phyloP scores from a whole-genome alignment of 495 filamentous ascomycete genomes.

The Aspergillus leporis region DNA sequence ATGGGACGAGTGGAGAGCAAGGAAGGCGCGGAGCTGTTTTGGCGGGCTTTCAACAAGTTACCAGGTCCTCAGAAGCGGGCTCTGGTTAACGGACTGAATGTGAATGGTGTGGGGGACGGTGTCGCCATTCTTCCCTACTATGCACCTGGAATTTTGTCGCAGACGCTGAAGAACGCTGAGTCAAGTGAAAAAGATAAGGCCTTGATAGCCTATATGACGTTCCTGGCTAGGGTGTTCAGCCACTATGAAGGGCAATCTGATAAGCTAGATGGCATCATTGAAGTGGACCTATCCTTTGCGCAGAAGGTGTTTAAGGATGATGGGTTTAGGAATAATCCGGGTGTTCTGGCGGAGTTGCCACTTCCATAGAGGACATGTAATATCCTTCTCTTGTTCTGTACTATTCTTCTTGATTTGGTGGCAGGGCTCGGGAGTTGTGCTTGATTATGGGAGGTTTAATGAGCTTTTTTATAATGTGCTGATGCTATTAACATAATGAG shows the following conservation, averaged over 20 bases:
- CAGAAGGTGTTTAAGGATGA: conserved; percentile 14
- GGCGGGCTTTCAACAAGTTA: conserved; percentile 15
- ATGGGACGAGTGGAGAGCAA: conserved; percentile 26
- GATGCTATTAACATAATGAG: background rate
- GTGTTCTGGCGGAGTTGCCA: no score
- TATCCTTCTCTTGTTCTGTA: background rate
- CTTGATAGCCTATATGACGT: conserved; percentile 19
- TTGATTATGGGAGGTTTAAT: background rate
- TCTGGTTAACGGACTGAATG: conserved; percentile 24
- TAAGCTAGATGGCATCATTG: conserved; percentile 13
- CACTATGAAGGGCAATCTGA: conserved; percentile 12
- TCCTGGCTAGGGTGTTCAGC: conserved; percentile 21
- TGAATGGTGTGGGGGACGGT: conserved; percentile 26
- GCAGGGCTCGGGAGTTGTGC: background rate
- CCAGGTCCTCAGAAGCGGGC: background rate
- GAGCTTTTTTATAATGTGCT: background rate
- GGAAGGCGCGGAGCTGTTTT: conserved; percentile 15
- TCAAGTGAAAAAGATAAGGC: background rate
- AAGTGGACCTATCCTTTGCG: conserved; percentile 20
- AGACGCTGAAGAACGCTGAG: conserved; percentile 2
- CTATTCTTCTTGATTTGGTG: background rate
- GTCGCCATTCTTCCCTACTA: conserved; percentile 27
- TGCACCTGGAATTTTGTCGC: conserved; percentile 22
- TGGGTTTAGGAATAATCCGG: conserved; percentile 11
- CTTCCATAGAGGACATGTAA: background rate